Evolutionary conservation across 108 stramenopile species (phyloP).

Genomic region (Skeletonema grethae): DNA sequence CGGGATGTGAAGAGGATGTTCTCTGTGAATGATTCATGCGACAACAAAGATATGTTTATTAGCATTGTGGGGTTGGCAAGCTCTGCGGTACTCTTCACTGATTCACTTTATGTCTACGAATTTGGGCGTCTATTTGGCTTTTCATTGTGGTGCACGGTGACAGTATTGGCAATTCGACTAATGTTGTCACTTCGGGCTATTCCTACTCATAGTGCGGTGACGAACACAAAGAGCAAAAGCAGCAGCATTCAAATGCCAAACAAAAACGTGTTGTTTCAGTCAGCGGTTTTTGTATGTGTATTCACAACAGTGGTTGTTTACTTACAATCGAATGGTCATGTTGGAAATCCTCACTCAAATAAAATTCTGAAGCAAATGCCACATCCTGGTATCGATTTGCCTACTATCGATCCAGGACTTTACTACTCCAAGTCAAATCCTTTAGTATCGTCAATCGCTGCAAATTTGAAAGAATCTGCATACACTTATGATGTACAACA

Average conservation of each 20-base stretch:
- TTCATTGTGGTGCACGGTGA: conserved; percentile 37
- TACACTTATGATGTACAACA: conserved; percentile 52
- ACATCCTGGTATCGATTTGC: conserved; percentile 44
- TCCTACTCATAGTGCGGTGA: conserved; percentile 8
- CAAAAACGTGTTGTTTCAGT: conserved; percentile 26
- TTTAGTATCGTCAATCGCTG: conserved; percentile 48
- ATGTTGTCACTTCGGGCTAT: background rate
- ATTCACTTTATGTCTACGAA: conserved; percentile 69
- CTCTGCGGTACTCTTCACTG: conserved; percentile 69
- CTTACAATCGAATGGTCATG: conserved; percentile 29
- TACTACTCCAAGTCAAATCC: conserved; percentile 60
- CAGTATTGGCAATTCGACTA: conserved; percentile 34
- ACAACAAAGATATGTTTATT: conserved; percentile 15
- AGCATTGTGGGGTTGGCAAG: conserved; percentile 52
- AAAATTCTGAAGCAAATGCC: conserved; percentile 3
- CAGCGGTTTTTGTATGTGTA: conserved; percentile 4
- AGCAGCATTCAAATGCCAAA: background rate
- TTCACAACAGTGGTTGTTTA: conserved; percentile 29
- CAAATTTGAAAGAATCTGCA: conserved; percentile 60
- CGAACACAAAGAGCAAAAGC: background rate
- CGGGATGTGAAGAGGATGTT: background rate
- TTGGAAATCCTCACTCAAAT: conserved; percentile 1
- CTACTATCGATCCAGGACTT: conserved; percentile 62
- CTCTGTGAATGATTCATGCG: background rate
- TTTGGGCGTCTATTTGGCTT: conserved; percentile 59